Evolutionary conservation across 352 stramenopile genomes (phyloP).

Genomic region (Pythium myriotylum): DNA sequence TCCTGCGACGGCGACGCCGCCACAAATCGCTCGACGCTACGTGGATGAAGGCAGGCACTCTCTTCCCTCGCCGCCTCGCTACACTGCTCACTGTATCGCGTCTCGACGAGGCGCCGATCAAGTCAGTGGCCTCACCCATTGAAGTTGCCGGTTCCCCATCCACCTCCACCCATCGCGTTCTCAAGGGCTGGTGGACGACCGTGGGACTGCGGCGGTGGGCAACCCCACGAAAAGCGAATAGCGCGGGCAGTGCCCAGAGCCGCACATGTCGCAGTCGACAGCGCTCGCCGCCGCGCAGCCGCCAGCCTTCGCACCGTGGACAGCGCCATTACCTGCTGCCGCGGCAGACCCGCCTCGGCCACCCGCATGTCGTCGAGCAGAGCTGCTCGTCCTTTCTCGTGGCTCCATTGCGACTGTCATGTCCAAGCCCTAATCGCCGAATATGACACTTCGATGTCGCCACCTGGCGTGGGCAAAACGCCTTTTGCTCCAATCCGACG

Average conservation of each 20-base stretch:
- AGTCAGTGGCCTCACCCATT: not conserved
- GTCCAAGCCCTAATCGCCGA: constrained; percentile 8
- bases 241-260: too few relatives aligned
- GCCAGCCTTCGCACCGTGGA: too few relatives aligned
- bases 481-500: constrained; percentile 8
- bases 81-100: too few relatives aligned
- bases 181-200: not conserved
- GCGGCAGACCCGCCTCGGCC: too few relatives aligned
- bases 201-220: too few relatives aligned
- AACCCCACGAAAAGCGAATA: too few relatives aligned
- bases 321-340: too few relatives aligned
- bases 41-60: not conserved
- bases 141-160: constrained; percentile 1
- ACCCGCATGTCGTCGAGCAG: too few relatives aligned
- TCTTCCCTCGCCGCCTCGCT: too few relatives aligned
- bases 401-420: constrained; percentile 2
- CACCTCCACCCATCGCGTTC: not conserved
- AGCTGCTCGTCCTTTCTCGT: not conserved
- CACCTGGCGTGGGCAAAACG: not conserved
- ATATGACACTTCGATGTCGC: not conserved
- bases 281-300: too few relatives aligned
- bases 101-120: not conserved
- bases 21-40: not conserved
- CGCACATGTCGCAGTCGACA: too few relatives aligned
- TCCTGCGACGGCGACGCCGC: too few relatives aligned